Evolutionary conservation across 257 asterid species (phyloP), one percentile per base, ranked within the genome.

Genomic region (Ehretia macrophylla): DNA sequence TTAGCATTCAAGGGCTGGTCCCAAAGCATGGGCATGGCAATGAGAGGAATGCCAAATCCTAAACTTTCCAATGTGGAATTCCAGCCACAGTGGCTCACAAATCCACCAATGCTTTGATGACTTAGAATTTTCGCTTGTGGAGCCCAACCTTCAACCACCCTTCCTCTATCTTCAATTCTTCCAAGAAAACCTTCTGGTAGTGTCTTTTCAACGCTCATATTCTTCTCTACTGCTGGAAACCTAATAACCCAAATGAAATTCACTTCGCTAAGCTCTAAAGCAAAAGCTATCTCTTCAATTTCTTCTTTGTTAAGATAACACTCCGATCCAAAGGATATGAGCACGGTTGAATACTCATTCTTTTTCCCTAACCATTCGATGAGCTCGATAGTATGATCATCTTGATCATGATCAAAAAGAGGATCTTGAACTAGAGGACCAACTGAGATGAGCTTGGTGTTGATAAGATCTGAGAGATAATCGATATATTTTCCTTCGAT

Each of bases 271-370:
- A 67, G 63, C 77, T 84, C 93, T 65, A 84, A 57, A 1, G 77
- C 86, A 4, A 67, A 44, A 4, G 83, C 81, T 11, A 81, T 39
- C 61, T 74, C 95, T 11, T 78, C 77, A 10, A 69, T 70, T 21
- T 81, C 88, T 20, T 81, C 79, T 13, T 51, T 75, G 0, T 58
- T 67, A 22, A 81, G 65, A 55, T 80, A 83, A 53, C 68, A 76
- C 17, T 85, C 90, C 17, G 77, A 82, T 50, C 94, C 90, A 14
- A 85, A 85, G 0, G 85, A 82, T 8, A 82, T 82, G 11, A 71
- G 75, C 27, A 85, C 77, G 21, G 66, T 60, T 10, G 94, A 85
- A 50, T 14, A 0, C 56, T 65, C 64, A 0, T 46, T 58, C 58
- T 80, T 80, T 0, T 27, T 49, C 5, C 64, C 77, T 0, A 83